Percentiles rank a stretch among this genome's conserved stretches.
phyloP scores from a whole-genome alignment of 164 flowering plant genomes.

The Euptelea pleiosperma region DNA sequence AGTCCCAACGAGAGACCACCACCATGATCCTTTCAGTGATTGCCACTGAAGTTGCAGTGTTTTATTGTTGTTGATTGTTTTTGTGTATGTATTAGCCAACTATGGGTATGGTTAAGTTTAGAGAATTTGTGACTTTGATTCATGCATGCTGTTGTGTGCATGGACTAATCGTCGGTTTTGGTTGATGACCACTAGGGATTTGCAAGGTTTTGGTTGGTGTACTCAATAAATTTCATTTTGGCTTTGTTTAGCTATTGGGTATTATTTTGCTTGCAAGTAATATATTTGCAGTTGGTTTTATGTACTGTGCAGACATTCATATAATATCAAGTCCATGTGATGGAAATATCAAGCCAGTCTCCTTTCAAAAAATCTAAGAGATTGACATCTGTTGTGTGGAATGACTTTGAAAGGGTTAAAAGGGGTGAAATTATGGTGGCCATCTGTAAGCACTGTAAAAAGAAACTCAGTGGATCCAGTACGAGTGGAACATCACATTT shows the following conservation, averaged over 20 bases:
- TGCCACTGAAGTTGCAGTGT: no score
- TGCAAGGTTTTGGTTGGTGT: background rate
- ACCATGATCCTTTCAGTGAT: no score
- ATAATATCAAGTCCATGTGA: conserved; percentile 23
- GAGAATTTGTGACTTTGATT: background rate
- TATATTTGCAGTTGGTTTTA: background rate
- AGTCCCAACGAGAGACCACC: no score
- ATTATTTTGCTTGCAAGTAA: no score
- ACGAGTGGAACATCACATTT: conserved; percentile 87
- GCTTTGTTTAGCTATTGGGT: background rate
- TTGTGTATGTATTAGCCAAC: background rate
- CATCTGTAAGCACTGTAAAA: conserved; percentile 72
- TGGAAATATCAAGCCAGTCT: conserved; percentile 49
- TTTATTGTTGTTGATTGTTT: no score
- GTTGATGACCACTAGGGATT: background rate
- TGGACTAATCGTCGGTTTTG: background rate
- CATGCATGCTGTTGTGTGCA: no score
- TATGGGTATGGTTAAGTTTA: background rate
- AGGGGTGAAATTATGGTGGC: conserved; percentile 64
- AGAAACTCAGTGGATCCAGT: conserved; percentile 74
- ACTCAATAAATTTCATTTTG: background rate
- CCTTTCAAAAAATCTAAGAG: conserved; percentile 56
- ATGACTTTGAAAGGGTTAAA: conserved; percentile 75
- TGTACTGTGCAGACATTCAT: conserved; percentile 22
- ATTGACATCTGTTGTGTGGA: conserved; percentile 84